Evolutionary conservation across 345 rosid genomes (phyloP), one percentile per base, ranked within the genome.

Genomic region (Euphorbia tirucalli): DNA sequence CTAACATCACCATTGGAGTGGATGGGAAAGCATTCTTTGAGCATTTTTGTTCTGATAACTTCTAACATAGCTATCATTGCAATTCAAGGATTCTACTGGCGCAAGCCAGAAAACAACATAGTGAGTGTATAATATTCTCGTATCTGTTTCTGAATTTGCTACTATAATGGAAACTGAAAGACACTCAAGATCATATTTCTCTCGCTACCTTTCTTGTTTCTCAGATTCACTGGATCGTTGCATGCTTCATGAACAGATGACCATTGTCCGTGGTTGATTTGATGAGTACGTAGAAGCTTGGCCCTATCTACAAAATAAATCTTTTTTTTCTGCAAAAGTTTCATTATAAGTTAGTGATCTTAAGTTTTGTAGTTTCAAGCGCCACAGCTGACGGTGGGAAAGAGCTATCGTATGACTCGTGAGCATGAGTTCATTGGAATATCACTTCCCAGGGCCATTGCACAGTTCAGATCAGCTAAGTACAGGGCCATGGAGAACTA

Each of bases 11-110:
- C 66, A 1, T 65, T 84, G 78, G 85, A 77, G 66, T 84, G 85
- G 87, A 81, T 81, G 82, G 87, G 87, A 71, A 77, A 44, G 66
- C 87, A 84, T 74, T 77, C 87, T 11, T 77, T 84, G 71, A 37
- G 64, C 27, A 79, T 84, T 65, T 84, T 84, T 54, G 48, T 84
- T 15, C 61, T 84, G 5, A 59, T 84, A 66, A 65, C 71, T 59
- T 81, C 87, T 9, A 84, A 84, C 70, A 31, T 81, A 24, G 82
- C 69, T 19, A 65, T 84, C 32, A 75, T 79, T 32, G 76, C 72
- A 27, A 65, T 79, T 54, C 85, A 79, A 59, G 87, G 87, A 56
- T 79, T 84, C 70, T 84, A 81, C 71, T 79, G 78, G 80, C 62
- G 39, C 43, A 31, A 55, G 15, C 83, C 83, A 28, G 68, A 72